Conservation (phyloP, 495 filamentous ascomycete genomes). For the Bryoglossum gracile region DNA sequence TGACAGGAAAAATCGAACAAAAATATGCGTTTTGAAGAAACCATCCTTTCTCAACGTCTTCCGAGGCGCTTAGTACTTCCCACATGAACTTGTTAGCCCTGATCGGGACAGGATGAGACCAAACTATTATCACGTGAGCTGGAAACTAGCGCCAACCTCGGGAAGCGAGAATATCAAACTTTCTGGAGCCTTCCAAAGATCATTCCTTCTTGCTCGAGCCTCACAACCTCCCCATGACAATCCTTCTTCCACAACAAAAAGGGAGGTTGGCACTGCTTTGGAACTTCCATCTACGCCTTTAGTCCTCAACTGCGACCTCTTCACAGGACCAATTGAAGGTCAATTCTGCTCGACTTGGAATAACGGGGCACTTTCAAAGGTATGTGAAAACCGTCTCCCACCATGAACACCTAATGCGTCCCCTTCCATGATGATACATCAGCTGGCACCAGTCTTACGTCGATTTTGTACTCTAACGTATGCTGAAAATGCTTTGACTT, state of each 20-base stretch:
- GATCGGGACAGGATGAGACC: too few species aligned
- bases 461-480: conserved; percentile 19
- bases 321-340: not conserved
- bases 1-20: too few species aligned
- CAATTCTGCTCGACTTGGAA: not conserved
- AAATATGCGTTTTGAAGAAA: too few species aligned
- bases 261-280: conserved; percentile 8
- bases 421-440: conserved; percentile 19
- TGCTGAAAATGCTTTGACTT: conserved; percentile 18
- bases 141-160: too few species aligned
- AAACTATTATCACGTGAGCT: too few species aligned
- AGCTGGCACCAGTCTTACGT: conserved; percentile 23
- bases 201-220: conserved; percentile 4
- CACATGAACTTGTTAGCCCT: too few species aligned
- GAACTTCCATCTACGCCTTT: not conserved
- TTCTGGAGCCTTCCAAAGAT: too few species aligned
- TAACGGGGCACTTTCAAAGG: too few species aligned
- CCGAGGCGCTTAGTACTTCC: too few species aligned
- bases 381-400: not conserved
- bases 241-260: not conserved
- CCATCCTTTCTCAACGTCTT: too few species aligned
- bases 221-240: conserved; percentile 7
- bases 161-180: too few species aligned
- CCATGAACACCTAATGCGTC: not conserved
- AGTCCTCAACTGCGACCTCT: too few species aligned